Conservation (phyloP, 2,329 filamentous ascomycete species). For the Hypoxylon sp. region DNA sequence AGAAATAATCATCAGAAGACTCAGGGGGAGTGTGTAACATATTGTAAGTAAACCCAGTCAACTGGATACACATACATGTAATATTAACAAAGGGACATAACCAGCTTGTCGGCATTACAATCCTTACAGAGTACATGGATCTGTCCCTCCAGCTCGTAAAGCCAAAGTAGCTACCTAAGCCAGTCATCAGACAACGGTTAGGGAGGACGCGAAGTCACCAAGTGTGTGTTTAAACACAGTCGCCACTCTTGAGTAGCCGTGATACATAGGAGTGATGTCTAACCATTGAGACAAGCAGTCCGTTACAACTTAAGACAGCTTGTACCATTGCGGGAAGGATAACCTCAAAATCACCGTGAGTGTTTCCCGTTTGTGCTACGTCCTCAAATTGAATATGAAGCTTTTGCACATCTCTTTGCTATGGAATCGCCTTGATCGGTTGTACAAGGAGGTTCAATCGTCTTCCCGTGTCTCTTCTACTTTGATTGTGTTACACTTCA, state of each 20-base stretch:
- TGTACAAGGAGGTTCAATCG: too few relatives aligned
- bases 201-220: background rate
- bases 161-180: background rate
- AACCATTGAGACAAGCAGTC: background rate
- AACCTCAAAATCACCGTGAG: background rate
- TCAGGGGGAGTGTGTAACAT: too few relatives aligned
- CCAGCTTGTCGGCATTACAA: background rate
- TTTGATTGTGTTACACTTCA: too few relatives aligned
- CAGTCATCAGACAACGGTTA: background rate
- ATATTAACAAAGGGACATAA: too few relatives aligned
- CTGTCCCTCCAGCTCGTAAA: background rate
- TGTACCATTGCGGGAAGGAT: background rate
- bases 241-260: background rate
- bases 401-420: background rate
- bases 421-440: too few relatives aligned
- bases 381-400: background rate
- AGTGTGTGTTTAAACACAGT: background rate
- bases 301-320: background rate
- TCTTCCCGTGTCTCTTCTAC: too few relatives aligned
- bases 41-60: too few relatives aligned
- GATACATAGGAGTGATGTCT: background rate
- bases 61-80: too few relatives aligned
- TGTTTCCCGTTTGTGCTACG: background rate
- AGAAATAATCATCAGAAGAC: too few relatives aligned
- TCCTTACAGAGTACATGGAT: background rate